Conservation (phyloP, 192 early-diverging fungal species). For the Ambispora gerdemannii region DNA sequence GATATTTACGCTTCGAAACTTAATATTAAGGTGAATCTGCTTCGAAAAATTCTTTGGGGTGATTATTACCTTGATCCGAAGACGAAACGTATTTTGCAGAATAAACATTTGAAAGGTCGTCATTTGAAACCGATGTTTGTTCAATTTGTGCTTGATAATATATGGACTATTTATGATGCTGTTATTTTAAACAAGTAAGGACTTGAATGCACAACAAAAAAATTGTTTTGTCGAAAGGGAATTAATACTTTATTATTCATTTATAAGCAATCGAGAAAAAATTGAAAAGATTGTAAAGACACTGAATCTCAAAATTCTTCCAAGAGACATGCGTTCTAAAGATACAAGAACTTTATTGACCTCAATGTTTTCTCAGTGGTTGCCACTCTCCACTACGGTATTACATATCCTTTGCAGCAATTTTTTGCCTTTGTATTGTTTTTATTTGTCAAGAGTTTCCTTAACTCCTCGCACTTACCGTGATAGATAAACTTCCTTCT, state of each 20-base stretch:
- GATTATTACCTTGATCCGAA: constrained; percentile 97
- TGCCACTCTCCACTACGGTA: constrained; percentile 86
- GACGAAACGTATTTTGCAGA: constrained; percentile 82
- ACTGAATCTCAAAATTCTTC: constrained; percentile 84
- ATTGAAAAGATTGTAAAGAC: constrained; percentile 91
- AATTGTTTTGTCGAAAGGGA: neutral
- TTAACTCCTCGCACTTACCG: constrained; percentile 49
- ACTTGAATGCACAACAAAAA: neutral
- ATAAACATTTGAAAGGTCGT: constrained; percentile 81
- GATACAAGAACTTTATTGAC: constrained; percentile 73
- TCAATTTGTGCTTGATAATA: constrained; percentile 89
- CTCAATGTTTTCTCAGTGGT: constrained; percentile 90
- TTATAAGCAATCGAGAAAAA: constrained; percentile 62
- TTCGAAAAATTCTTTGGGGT: constrained; percentile 92
- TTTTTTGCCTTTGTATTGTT: neutral
- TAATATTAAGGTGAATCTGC: constrained; percentile 68
- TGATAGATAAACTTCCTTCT: constrained; percentile 85
- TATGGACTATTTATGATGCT: constrained; percentile 94
- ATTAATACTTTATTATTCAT: neutral
- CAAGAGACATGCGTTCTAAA: constrained; percentile 84
- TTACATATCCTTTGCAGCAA: constrained; percentile 44
- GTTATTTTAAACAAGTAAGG: constrained; percentile 58
- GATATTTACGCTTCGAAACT: constrained; percentile 86
- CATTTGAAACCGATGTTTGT: constrained; percentile 93
- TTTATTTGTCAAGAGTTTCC: neutral